Evolutionary conservation across 2,329 filamentous ascomycete genomes (phyloP), one percentile per base, ranked within the genome.

Genomic region (Epichloe aotearoae): DNA sequence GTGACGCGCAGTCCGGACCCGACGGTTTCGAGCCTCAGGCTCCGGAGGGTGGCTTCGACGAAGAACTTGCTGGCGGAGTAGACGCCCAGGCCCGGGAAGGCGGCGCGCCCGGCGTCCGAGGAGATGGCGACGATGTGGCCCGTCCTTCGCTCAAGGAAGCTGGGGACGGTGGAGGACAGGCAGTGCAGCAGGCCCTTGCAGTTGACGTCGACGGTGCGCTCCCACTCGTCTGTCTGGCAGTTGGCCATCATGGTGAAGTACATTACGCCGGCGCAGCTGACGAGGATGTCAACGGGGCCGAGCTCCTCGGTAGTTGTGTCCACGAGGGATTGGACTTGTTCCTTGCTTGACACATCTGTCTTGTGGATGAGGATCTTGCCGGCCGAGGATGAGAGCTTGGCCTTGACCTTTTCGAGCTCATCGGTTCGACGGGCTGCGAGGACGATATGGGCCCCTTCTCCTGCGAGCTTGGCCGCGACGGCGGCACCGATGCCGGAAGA

Each of bases 201-300:
- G 70, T 91, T 91, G 57, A 91, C 84, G 59, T 90, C 86, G 41
- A 91, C 85, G 0, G 86, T 90, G 52, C 79, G 83, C 55, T 89
- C 82, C 86, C 86, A 91, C 59, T 91, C 82, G 5, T 86, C 83
- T 0, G 73, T 77, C 55, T 84, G 76, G 15, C 72, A 76, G 62
- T 89, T 90, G 51, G 82, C 79, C 86, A 91, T 90, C 81, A 90
- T 82, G 50, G 86, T 90, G 68, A 82, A 91, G 70, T 91, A 91
- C 86, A 91, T 91, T 62, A 91, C 86, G 37, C 86, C 86, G 0
- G 86, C 87, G 60, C 85, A 88, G 40, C 81, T 81, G 47, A 91
- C 79, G n/a, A 91, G 75, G 48, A 90, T 86, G 62, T 91, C 86
- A 43, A 90, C 73, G 0, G 82, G 78, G 0, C 86, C 86, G 0